Conservation (phyloP, 2,329 filamentous ascomycete species). For the Botrytis pseudocinerea region DNA sequence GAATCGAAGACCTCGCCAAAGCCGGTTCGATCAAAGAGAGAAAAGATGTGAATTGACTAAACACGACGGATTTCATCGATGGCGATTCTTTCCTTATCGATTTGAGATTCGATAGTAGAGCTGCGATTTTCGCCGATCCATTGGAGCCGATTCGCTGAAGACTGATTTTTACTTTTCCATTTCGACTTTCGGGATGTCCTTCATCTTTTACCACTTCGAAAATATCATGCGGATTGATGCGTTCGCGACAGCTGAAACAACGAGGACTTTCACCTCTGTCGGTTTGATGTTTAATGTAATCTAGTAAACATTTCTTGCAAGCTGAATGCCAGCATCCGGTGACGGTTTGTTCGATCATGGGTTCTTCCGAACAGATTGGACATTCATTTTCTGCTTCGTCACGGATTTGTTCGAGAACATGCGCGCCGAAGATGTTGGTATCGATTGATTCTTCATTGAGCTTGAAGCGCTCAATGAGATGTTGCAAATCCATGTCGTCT, state of each 20-base stretch:
- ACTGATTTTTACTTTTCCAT: slow-evolving; percentile 54
- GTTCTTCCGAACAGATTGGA: slow-evolving; percentile 91
- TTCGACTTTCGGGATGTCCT: slow-evolving; percentile 50
- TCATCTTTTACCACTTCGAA: slow-evolving; percentile 90
- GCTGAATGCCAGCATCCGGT: slow-evolving; percentile 98
- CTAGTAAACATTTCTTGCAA: slow-evolving; percentile 88
- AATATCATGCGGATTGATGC: slow-evolving; percentile 78
- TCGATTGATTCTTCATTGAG: slow-evolving; percentile 62
- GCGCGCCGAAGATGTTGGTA: slow-evolving; percentile 74
- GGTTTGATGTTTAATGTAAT: slow-evolving; percentile 84
- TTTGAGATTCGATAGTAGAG: slow-evolving; percentile 74
- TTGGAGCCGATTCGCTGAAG: slow-evolving; percentile 61
- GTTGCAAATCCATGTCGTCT: slow-evolving; percentile 94
- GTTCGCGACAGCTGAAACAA: slow-evolving; percentile 88
- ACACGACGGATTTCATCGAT: slow-evolving; percentile 83
- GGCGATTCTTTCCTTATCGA: slow-evolving; percentile 65
- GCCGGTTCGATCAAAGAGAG: slow-evolving; percentile 87
- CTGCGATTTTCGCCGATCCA: slow-evolving; percentile 86
- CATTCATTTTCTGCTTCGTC: slow-evolving; percentile 87
- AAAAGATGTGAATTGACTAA: slow-evolving; percentile 97
- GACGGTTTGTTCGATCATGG: slow-evolving; percentile 91
- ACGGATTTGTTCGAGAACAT: slow-evolving; percentile 88
- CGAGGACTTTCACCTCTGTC: slow-evolving; percentile 73
- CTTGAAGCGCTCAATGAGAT: slow-evolving; percentile 82
- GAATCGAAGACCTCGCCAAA: slow-evolving; percentile 69